Evolutionary conservation across 306 rosid genomes (phyloP), one percentile per base, ranked within the genome.

Genomic region (Psophocarpus tetragonolobus): DNA sequence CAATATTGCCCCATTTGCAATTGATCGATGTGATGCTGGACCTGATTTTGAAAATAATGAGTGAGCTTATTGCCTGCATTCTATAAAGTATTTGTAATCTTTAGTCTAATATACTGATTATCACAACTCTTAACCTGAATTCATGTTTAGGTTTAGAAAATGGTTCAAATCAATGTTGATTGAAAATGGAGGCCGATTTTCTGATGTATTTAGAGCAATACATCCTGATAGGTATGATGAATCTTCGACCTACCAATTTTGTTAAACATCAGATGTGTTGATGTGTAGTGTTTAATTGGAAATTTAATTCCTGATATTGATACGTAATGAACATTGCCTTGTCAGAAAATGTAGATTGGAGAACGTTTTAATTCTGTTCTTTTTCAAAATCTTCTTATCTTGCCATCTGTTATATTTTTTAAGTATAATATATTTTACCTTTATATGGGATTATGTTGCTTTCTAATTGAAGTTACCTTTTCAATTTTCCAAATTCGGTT

Each of bases 1-100:
- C 54, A 96, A 95, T 75, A 92, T 95, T 82, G 99, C 99, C 51
- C 99, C 98, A 68, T 91, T 87, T 75, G 87, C 86, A 48, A 72
- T 92, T 69, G 99, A 92, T 83, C 86, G 91, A 44, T 90, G 98
- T 75, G 98, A 92, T 33, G 98, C 97, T 27, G 97, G 91, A 78
- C 94, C 98, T 75, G 99, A 91, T 62, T 96, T 96, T 79, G 97
- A 90, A 75, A 91, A 87, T 41, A 87, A 92, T 62, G 94, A 85
- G 98, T 92, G 85, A 87, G 87, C 61, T 56, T 60, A 47, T 50
- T 72, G 4, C 74, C 61, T 60, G 15, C 78, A 72, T 88, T 73
- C 66, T 78, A 10, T 64, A 45, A 44, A 73, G 48, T 71, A 78
- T 48, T 50, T 36, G 51, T 66, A 76, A 26, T 48, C 33, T 32